A percentile compares a stretch with the other conserved stretches of the same genome.
Conservation (phyloP, 352 stramenopile genomes). For the Saprolegnia parasitica region DNA sequence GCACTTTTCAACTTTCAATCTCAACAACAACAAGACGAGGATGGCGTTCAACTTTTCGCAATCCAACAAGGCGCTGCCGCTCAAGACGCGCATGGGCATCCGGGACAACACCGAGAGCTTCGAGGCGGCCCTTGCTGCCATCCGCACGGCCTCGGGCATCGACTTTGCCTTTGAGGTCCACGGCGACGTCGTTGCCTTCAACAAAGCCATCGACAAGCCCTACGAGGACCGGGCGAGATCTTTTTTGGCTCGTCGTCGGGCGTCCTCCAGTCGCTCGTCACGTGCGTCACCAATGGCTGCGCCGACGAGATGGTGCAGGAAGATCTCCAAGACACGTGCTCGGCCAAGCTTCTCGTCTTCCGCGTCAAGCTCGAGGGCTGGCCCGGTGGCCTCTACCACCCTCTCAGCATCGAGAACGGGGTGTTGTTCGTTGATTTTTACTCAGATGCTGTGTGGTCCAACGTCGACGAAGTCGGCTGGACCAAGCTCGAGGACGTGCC, state of each 20-base stretch:
- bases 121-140: not conserved
- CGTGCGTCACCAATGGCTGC: not conserved
- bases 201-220: not conserved
- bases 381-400: not conserved
- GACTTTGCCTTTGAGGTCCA: not conserved
- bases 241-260: not conserved
- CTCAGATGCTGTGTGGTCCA: not conserved
- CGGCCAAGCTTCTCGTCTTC: not conserved
- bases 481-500: not conserved
- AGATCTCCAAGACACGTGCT: not conserved
- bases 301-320: not conserved
- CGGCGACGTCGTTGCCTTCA: not conserved
- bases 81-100: not conserved
- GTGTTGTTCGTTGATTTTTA: not conserved
- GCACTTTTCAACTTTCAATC: no score
- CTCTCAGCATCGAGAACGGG: not conserved
- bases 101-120: not conserved
- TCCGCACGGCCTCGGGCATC: not conserved
- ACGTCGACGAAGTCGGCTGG: not conserved
- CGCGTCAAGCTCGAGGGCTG: not conserved
- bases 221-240: not conserved
- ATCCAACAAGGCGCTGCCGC: not conserved
- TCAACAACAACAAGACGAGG: no score
- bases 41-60: not conserved
- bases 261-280: not conserved